These are phyloP conservation scores for Streptanthus diversifolius DNA, from an alignment of 345 rosid species.

Conservation along the genomic window DNA sequence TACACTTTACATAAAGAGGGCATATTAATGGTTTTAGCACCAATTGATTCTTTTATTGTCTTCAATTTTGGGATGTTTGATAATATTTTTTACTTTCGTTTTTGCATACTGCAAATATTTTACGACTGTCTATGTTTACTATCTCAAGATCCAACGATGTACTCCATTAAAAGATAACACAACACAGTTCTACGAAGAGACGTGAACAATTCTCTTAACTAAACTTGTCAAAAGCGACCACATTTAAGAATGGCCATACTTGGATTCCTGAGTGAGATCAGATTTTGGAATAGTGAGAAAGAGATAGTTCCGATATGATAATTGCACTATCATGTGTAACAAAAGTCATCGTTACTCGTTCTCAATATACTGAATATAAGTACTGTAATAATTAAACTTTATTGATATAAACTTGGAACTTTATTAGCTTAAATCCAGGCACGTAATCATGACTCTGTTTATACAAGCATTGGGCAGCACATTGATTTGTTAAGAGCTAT, in stretches of 20 bases:
- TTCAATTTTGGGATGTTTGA: neutral
- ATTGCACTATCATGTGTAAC: too few relatives aligned
- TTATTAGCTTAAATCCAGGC: too few relatives aligned
- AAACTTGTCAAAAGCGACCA: neutral
- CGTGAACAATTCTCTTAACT: neutral
- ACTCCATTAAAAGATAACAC: neutral
- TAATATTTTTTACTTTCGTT: neutral
- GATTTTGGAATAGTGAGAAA: too few relatives aligned
- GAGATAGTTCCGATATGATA: too few relatives aligned
- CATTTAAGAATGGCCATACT: neutral
- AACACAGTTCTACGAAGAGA: neutral
- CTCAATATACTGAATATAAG: too few relatives aligned
- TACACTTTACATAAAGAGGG: slow-evolving; percentile 8
- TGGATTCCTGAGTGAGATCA: neutral
- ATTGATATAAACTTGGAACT: too few relatives aligned
- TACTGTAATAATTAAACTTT: too few relatives aligned
- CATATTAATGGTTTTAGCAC: slow-evolving; percentile 11
- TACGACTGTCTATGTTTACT: neutral
- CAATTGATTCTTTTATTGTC: neutral
- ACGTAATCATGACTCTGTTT: too few relatives aligned
- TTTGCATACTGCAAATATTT: neutral
- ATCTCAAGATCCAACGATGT: neutral
- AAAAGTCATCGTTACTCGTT: too few relatives aligned
- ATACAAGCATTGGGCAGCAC: neutral
- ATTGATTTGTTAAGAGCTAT: neutral